Evolutionary conservation across 2,329 filamentous ascomycete genomes (phyloP).

Genomic region (Aspergillus cejpii): DNA sequence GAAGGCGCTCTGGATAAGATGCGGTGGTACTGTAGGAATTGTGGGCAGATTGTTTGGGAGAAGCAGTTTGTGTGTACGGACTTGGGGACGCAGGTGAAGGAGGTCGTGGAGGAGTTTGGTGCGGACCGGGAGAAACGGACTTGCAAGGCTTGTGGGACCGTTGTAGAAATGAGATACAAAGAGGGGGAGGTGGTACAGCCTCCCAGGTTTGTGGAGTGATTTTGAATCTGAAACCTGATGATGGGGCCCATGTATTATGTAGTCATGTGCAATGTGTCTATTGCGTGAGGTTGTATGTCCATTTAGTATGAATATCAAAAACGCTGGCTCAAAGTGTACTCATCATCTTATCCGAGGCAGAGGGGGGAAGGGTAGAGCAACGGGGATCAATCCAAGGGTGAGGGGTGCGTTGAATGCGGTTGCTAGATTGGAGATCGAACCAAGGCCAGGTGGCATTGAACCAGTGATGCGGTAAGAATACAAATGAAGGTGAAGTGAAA

Average conservation of each 20-base stretch:
- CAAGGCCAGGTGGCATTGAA: slow-evolving; percentile 1
- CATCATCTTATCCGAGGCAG: too few species aligned
- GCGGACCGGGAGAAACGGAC: slow-evolving; percentile 61
- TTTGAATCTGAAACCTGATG: not conserved
- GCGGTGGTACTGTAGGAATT: slow-evolving; percentile 81
- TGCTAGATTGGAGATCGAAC: not conserved
- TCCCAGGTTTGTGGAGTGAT: slow-evolving; percentile 32
- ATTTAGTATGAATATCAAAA: not conserved
- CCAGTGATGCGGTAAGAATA: slow-evolving; percentile 5
- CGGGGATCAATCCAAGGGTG: too few species aligned
- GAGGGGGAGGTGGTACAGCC: slow-evolving; percentile 42
- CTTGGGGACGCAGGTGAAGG: slow-evolving; percentile 90
- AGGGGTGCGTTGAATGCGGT: not conserved
- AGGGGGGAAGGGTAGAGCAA: too few species aligned
- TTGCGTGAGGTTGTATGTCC: not conserved
- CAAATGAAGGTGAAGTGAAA: slow-evolving; percentile 3
- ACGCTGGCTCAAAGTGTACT: too few species aligned
- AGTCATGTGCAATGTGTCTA: not conserved
- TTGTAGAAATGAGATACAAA: slow-evolving; percentile 54
- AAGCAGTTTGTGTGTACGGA: slow-evolving; percentile 81
- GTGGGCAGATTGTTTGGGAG: slow-evolving; percentile 71
- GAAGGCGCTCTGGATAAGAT: slow-evolving; percentile 65
- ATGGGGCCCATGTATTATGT: not conserved
- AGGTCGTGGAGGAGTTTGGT: slow-evolving; percentile 76
- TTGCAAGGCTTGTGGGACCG: slow-evolving; percentile 67